Base-by-base conservation (phyloP, 768 basidiomycete species). In the Dacryopinax primogenitus region DNA sequence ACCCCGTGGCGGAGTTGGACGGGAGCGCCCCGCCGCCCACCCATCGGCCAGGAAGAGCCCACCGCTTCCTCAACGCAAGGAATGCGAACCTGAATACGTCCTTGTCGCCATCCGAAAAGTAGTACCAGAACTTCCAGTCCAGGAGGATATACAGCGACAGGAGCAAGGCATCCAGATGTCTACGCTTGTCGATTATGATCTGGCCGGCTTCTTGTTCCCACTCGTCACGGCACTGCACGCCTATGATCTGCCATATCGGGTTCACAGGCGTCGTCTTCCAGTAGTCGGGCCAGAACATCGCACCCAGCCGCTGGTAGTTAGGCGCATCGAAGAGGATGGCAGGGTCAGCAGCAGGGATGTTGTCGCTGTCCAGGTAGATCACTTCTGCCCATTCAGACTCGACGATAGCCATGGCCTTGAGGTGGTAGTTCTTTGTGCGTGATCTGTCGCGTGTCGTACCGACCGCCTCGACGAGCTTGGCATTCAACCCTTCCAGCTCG, bases 121-220 rank as follows among this genome's bases (percentile, higher is more conserved):
- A 70, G 73, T 76, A 78, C 73, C 76, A 78, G 70, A 74, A 74
- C 47, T 71, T 68, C 70, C 72, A 76, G 33, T 75, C 69, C 41
- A 72, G 73, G 69, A 30, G 71, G 67, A 68, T 71, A 65, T 68
- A 71, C 30, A 68, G 68, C 16, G 70, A 67, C 4, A 71, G 67
- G 1, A 67, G 66, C 51, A 69, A 66, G 30, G 71, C 75, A 66
- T 80, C 78, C 26, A 78, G 69, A 65, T 80, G 78, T 12, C 68
- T 51, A 33, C 72, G 66, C 65, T 79, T 80, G 68, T 77, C 76
- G 44, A 80, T 70, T 44, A 80, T 69, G 65, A 80, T 74, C 68
- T 78, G 78, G 11, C 30, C 78, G 11, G 78, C 77, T 62, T 80
- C 78, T 68, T 74, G 72, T 63, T 78, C 77, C 75, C 74, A 78